Base-by-base conservation (phyloP, 2,329 filamentous ascomycete species). In the Xylariaceae sp. region DNA sequence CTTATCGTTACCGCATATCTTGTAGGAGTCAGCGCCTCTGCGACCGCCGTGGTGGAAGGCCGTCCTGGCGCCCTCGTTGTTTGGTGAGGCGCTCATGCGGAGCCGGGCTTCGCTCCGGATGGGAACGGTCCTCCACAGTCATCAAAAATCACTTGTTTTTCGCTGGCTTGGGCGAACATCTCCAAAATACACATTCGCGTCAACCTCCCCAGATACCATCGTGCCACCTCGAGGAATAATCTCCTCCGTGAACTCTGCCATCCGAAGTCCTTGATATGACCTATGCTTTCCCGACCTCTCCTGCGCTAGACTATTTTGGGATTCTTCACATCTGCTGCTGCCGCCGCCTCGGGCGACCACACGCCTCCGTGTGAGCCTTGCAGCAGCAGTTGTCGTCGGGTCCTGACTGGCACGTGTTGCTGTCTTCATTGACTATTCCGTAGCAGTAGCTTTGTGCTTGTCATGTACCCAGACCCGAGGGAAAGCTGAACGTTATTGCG, bases 141-240 rank as follows among this genome's bases (percentile, higher is more conserved):
- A 53, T 50, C 50, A 51, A 53, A 26, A 51, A 51, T 31, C 42
- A 53, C 45, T 51, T 18, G 44, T 35, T 45, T 51, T 48, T 50
- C 49, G 42, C 45, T 45, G 42, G 48, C 39, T 30, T 47, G 48
- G 37, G 39, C 45, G 42, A 49, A 52, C 48, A 41, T 50, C 50
- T 52, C 48, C 50, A 52, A 52, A 50, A 50, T 49, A 43, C 43
- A 49, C 50, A 47, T 44, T 41, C 45, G 47, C 50, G 45, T 50
- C 42, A 41, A 41, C 43, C 11, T 26, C 22, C 22, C 6, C 41
- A 48, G 42, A 43, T 47, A 47, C 43, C 45, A 26, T 52, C 47
- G 49, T 52, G 49, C 47, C 43, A 46, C 45, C 28, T 42, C 42
- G 31, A 48, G 16, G 37, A 36, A 47, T n/a, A 39, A 39, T 39